These are phyloP conservation scores for Cordia subcordata DNA, from an alignment of 257 asterid genomes.

Conservation along the genomic window DNA sequence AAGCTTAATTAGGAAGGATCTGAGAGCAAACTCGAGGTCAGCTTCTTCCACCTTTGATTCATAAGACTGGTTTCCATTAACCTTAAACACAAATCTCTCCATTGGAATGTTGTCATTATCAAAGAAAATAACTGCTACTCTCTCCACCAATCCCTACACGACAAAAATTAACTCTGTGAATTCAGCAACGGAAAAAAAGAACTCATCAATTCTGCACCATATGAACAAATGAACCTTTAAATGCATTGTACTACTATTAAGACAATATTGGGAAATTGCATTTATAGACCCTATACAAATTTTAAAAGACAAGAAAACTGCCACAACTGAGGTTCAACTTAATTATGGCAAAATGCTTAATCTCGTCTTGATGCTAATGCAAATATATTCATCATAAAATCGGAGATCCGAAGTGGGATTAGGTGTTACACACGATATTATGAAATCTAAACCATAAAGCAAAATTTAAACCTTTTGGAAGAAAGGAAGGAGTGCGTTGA, in stretches of 20 bases:
- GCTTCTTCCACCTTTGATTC: slow-evolving; percentile 57
- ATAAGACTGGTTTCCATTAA: slow-evolving; percentile 61
- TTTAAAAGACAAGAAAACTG: too few species aligned
- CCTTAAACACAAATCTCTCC: slow-evolving; percentile 82
- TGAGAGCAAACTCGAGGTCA: slow-evolving; percentile 69
- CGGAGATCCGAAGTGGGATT: too few species aligned
- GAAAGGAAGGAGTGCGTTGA: slow-evolving; percentile 66
- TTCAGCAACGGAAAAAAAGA: neutral
- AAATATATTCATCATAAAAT: too few species aligned
- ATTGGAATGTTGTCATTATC: slow-evolving; percentile 46
- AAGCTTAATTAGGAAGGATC: slow-evolving; percentile 77
- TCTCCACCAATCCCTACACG: slow-evolving; percentile 76
- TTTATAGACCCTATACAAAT: too few species aligned
- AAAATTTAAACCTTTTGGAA: slow-evolving; percentile 51
- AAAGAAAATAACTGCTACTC: slow-evolving; percentile 75
- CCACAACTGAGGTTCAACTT: too few species aligned
- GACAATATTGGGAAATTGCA: neutral
- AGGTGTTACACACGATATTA: neutral
- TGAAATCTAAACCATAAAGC: neutral
- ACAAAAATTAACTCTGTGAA: slow-evolving; percentile 5
- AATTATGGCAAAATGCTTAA: too few species aligned
- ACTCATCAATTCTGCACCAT: neutral
- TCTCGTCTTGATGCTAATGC: too few species aligned
- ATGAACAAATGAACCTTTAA: neutral
- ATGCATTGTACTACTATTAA: neutral